Base-by-base conservation (phyloP, 2,329 filamentous ascomycete genomes). In the Penicillium sp. region DNA sequence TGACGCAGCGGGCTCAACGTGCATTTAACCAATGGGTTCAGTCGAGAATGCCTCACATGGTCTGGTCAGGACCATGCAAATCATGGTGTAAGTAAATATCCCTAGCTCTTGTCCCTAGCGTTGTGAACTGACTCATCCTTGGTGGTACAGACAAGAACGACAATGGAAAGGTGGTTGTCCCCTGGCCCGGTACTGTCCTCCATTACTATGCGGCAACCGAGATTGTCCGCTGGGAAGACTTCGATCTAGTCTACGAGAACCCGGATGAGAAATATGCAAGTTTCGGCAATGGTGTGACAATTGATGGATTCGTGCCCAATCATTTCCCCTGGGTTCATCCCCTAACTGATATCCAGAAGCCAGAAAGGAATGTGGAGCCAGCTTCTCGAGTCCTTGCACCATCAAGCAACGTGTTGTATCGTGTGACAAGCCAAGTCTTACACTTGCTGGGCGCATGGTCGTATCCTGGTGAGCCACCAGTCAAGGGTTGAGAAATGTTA, bases 151-250 rank as follows among this genome's bases (percentile, higher is more conserved):
- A 56, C 31, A 56, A 56, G 31, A 56, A 56, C n/a, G 47, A 27
- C 23, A 50, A 40, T 25, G 56, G 56, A 19, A 59, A 59, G 19
- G 42, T 59, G 15, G 40, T 59, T 19, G 57, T 57, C 17, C 57
- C 57, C 2, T 59, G 57, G 57, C 57, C 57, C 3, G 57, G 57
- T 12, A 59, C 57, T n/a, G 54, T 59, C 13, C 48, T 59, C n/a
- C 57, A 59, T 33, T 59, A 59, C 48, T 59, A 59, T 33, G 49
- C 54, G 17, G 57, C 57, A 35, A 59, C 57, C 4, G 52, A 50
- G 10, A 59, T 59, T 21, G 13, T 59, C 10, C 57, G 57, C 31
- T 59, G 57, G 57, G 57, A 59, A 45, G 54, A 59, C 54, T 59
- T 59, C 6, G 50, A 54, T 13, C 29, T 56, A 17, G 37, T 42